phyloP scores from a whole-genome alignment of 768 basidiomycete genomes.

The Tricholoma matsutake region DNA sequence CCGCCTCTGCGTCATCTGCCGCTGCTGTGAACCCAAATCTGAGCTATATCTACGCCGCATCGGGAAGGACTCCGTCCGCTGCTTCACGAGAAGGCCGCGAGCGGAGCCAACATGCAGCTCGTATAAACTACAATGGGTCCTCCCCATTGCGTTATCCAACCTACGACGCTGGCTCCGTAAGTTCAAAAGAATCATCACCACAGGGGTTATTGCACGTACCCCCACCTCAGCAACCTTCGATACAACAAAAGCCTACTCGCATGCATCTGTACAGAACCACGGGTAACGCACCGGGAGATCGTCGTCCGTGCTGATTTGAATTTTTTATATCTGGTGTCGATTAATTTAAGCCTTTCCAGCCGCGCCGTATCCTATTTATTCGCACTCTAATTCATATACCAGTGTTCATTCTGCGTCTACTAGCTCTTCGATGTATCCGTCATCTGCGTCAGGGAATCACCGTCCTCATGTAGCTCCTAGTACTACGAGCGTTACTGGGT shows the following conservation, averaged over 20 bases:
- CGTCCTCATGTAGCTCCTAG: constrained; percentile 33
- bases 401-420: constrained; percentile 55
- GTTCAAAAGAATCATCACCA: constrained; percentile 21
- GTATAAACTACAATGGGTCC: constrained; percentile 26
- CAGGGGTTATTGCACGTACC: too few species aligned
- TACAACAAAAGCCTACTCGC: constrained; percentile 21
- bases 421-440: constrained; percentile 44
- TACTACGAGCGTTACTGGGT: constrained; percentile 36
- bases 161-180: constrained; percentile 26
- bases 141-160: constrained; percentile 41
- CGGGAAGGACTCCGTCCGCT: constrained; percentile 32
- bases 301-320: constrained; percentile 33
- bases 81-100: constrained; percentile 34
- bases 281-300: constrained; percentile 43
- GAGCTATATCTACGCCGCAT: constrained; percentile 39
- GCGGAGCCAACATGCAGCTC: constrained; percentile 37
- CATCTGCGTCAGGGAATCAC: constrained; percentile 21
- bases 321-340: constrained; percentile 2
- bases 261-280: constrained; percentile 37
- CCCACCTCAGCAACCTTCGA: constrained; percentile 12
- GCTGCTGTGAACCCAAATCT: constrained; percentile 25
- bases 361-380: constrained; percentile 22
- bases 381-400: constrained; percentile 23
- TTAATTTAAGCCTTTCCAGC: constrained; percentile 14
- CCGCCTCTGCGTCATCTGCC: constrained; percentile 36